phyloP scores from a whole-genome alignment of 257 asterid genomes.

The Perilla frutescens region DNA sequence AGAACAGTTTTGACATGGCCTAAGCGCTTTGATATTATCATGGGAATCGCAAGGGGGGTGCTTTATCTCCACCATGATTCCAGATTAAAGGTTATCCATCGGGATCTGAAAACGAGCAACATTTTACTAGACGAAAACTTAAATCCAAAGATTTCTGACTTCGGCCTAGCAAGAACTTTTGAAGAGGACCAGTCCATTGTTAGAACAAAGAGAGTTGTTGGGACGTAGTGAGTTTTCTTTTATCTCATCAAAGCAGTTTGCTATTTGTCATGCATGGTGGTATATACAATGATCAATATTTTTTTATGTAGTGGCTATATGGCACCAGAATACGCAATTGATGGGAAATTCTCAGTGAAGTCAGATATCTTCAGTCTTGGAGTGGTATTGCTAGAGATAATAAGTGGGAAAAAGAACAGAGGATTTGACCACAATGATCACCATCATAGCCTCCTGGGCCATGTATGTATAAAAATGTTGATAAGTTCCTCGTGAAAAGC shows the following conservation, averaged over 20 bases:
- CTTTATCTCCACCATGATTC: constrained; percentile 57
- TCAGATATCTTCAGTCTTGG: constrained; percentile 58
- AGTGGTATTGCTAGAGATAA: constrained; percentile 55
- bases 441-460: constrained; percentile 46
- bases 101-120: constrained; percentile 53
- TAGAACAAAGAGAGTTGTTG: constrained; percentile 50
- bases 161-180: constrained; percentile 51
- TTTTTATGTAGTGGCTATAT: constrained; percentile 53
- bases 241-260: not conserved
- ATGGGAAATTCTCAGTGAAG: constrained; percentile 55
- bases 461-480: constrained; percentile 30
- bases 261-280: not conserved
- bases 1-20: constrained; percentile 40
- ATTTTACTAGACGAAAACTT: constrained; percentile 44
- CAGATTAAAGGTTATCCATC: constrained; percentile 48
- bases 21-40: constrained; percentile 45
- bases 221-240: constrained; percentile 49
- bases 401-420: constrained; percentile 53
- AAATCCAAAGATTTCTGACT: constrained; percentile 52
- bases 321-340: constrained; percentile 58
- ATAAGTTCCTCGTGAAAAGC: too few relatives aligned
- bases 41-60: constrained; percentile 49
- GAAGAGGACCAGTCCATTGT: constrained; percentile 32
- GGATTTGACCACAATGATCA: constrained; percentile 35
- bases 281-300: not conserved